phyloP scores from a whole-genome alignment of 345 rosid species.

The Noccaea caerulescens region DNA sequence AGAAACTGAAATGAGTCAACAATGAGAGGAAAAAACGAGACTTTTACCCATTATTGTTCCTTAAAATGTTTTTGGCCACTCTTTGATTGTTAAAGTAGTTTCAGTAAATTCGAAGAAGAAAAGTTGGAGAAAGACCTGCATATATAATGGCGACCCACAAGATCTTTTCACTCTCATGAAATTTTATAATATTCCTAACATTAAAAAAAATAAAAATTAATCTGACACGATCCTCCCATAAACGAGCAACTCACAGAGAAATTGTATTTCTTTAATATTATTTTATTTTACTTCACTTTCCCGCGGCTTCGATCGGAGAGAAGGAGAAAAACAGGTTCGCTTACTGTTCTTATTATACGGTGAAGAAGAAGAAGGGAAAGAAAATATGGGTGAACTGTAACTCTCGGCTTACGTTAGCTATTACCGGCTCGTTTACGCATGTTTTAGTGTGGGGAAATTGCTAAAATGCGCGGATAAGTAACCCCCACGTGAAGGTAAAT shows the following conservation, averaged over 20 bases:
- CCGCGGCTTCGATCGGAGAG: constrained; percentile 11
- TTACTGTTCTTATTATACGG: constrained; percentile 24
- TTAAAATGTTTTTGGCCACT: constrained; percentile 21
- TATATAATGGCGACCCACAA: constrained; percentile 43
- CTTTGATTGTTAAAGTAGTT: constrained; percentile 34
- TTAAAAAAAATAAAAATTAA: constrained; percentile 21
- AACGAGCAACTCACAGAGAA: constrained; percentile 56
- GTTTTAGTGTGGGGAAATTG: background rate
- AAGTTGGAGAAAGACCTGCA: constrained; percentile 41
- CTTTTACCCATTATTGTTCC: constrained; percentile 56
- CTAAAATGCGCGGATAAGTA: constrained; percentile 40
- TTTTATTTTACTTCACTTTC: constrained; percentile 12
- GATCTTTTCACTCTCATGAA: constrained; percentile 41
- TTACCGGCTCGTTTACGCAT: background rate
- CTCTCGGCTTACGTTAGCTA: constrained; percentile 40
- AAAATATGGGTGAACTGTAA: constrained; percentile 35
- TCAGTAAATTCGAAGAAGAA: constrained; percentile 9
- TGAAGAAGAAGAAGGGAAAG: constrained; percentile 28
- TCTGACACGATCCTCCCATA: constrained; percentile 79
- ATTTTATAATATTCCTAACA: constrained; percentile 32
- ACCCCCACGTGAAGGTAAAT: constrained; percentile 25
- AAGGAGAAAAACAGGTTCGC: background rate
- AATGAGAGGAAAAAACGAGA: constrained; percentile 30
- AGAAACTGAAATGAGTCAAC: constrained; percentile 36
- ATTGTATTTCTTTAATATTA: background rate